Conservation (phyloP, 2,329 filamentous ascomycete genomes). For the Claviceps arundinis region DNA sequence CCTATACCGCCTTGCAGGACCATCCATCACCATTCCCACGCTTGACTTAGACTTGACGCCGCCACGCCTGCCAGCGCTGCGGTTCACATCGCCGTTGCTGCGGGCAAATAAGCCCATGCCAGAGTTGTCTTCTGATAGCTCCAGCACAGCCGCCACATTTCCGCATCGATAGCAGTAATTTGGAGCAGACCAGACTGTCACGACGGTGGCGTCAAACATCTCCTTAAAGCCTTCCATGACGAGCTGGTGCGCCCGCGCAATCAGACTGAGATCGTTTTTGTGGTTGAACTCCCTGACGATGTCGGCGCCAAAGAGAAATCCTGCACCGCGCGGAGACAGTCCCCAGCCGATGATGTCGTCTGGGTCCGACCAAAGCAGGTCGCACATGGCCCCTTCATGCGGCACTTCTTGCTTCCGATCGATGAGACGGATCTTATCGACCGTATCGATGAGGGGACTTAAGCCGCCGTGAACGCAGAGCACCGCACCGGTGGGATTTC, state of each 20-base stretch:
- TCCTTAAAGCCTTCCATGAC: slow-evolving; percentile 99
- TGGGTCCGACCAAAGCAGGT: slow-evolving; percentile 93
- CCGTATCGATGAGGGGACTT: slow-evolving; percentile 78
- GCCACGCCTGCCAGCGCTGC: slow-evolving; percentile 38
- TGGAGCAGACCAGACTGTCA: slow-evolving; percentile 96
- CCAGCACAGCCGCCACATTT: slow-evolving; percentile 88
- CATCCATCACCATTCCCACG: slow-evolving; percentile 34
- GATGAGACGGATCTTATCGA: slow-evolving; percentile 89
- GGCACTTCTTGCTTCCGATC: slow-evolving; percentile 97
- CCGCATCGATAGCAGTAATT: slow-evolving; percentile 96
- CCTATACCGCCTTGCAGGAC: slow-evolving; percentile 78
- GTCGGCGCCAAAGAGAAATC: slow-evolving; percentile 88
- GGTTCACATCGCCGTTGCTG: slow-evolving; percentile 56
- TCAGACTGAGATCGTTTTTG: slow-evolving; percentile 79
- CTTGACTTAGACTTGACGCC: slow-evolving; percentile 35
- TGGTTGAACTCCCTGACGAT: slow-evolving; percentile 96
- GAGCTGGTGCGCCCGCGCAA: slow-evolving; percentile 88
- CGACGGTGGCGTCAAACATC: slow-evolving; percentile 93
- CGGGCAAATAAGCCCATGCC: slow-evolving; percentile 57
- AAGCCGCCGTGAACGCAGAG: slow-evolving; percentile 93
- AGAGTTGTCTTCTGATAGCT: slow-evolving; percentile 78
- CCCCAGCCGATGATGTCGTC: slow-evolving; percentile 98
- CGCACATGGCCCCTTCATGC: slow-evolving; percentile 97
- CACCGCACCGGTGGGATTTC: slow-evolving; percentile 66
- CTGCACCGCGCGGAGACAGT: slow-evolving; percentile 81